Percentiles rank a stretch among this genome's conserved stretches.
Evolutionary conservation across 805 yeast species (phyloP).

Genomic region (Starmera quercuum): DNA sequence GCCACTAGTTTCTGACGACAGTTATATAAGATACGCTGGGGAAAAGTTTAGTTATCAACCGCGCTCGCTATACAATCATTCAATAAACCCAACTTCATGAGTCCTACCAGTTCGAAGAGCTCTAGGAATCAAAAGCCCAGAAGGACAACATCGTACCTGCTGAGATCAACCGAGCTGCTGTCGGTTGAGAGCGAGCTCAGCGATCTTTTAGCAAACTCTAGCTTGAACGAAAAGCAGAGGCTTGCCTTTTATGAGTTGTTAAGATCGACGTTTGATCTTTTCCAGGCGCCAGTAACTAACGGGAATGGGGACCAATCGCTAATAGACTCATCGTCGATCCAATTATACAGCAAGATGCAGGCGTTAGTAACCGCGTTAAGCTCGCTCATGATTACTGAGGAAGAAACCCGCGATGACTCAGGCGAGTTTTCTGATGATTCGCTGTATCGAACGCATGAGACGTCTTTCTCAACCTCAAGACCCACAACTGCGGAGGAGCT

Average conservation of each 20-base stretch:
- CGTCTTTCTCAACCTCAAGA: too few relatives aligned
- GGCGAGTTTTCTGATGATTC: constrained; percentile 5
- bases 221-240: constrained; percentile 9
- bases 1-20: too few relatives aligned
- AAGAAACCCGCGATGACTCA: constrained; percentile 1
- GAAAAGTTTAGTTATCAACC: too few relatives aligned
- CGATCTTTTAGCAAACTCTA: constrained; percentile 15
- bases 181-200: constrained; percentile 22
- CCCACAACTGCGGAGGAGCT: too few relatives aligned
- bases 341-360: constrained; percentile 25
- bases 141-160: constrained; percentile 10
- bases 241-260: constrained; percentile 14
- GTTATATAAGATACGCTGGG: too few relatives aligned
- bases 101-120: too few relatives aligned
- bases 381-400: constrained; percentile 22
- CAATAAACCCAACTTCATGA: too few relatives aligned
- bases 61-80: too few relatives aligned
- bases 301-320: constrained; percentile 9
- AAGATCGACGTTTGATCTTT: constrained; percentile 18
- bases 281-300: constrained; percentile 14
- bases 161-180: constrained; percentile 21
- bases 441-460: too few relatives aligned
- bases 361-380: constrained; percentile 23
- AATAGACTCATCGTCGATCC: constrained; percentile 20
- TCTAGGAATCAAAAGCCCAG: neutral